A percentile compares a stretch with the other conserved stretches of the same genome.
Conservation (phyloP, 2,329 filamentous ascomycete species). For the Mycosphaerella sp. region DNA sequence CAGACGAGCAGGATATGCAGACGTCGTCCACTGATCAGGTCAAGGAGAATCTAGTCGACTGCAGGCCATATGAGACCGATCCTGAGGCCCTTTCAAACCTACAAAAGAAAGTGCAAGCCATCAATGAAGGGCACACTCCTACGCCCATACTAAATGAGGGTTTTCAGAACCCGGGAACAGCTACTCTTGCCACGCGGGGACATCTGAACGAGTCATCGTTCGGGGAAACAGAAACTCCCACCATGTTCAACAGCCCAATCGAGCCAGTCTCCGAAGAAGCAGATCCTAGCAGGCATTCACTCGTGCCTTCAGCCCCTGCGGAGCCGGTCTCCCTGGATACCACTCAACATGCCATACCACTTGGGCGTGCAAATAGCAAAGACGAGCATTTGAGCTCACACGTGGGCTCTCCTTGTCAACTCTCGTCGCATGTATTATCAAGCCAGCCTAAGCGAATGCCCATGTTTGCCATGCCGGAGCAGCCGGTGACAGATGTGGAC, state of each 20-base stretch:
- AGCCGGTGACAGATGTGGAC: conserved; percentile 38
- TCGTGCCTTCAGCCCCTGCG: background rate
- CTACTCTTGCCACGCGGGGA: background rate
- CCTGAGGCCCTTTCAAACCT: conserved; percentile 24
- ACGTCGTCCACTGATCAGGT: background rate
- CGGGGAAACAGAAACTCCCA: background rate
- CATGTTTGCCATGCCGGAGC: conserved; percentile 41
- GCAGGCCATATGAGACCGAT: conserved; percentile 25
- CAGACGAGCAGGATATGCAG: conserved; percentile 1
- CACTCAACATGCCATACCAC: background rate
- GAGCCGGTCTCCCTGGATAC: background rate
- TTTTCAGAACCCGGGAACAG: conserved; percentile 13
- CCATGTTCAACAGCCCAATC: conserved; percentile 8
- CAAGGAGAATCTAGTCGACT: conserved; percentile 1
- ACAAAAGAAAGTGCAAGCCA: conserved; percentile 24
- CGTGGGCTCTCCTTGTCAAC: conserved; percentile 21
- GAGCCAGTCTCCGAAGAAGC: background rate
- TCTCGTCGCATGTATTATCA: conserved; percentile 25
- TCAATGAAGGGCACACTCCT: conserved; percentile 20
- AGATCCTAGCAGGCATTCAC: background rate
- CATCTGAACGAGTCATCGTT: background rate
- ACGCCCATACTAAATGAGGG: conserved; percentile 22
- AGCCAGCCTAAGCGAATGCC: conserved; percentile 34
- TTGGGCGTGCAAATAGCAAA: conserved; percentile 8
- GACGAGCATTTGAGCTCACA: conserved; percentile 22